Evolutionary conservation across 78 protist species (phyloP), one percentile per base, ranked within the genome.

Genomic region (Paratrimastix pyriformis): DNA sequence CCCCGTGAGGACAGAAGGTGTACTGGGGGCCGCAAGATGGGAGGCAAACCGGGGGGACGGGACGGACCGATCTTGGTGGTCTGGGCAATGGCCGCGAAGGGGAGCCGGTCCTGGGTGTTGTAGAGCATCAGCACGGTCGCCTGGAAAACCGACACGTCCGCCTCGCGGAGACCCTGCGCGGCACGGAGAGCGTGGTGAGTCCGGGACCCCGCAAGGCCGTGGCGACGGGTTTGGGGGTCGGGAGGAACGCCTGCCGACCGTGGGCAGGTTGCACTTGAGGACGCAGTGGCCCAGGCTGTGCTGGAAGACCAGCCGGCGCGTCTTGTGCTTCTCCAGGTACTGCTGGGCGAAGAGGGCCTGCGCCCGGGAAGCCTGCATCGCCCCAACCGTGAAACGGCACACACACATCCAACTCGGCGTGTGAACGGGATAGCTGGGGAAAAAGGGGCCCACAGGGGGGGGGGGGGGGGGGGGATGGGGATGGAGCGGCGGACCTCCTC

Each of bases 241-340:
- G 58, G 5, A 2, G 58, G 58, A 3, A 2, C 29, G 58, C 1
- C 18, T 33, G 40, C 37, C 15, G 39, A 69, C 83, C 2, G 0
- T 9, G 1, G 69, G 76, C 44, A 86, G 88, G 24, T 13, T 4
- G 6, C 90, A 88, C 39, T 52, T 46, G 21, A 90, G 35, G 6
- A 59, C 30, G 79, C 91, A 85, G 42, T 76, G 64, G 24, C 84
- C 85, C 32, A 90, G 55, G 3, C 73, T 26, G 35, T 87, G 46
- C 75, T 91, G 93, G 93, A 93, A 92, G 65, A 24, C 18, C 38
- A 92, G 80, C 55, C 57, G 54, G 24, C 93, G 74, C 35, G 80
- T 76, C 26, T 26, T 5, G 83, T 90, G 80, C 80, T 91, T 92
- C 24, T 55, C 1, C n/a, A 55, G 30, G 77, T 93, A 93, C 57